Conservation (phyloP, 768 basidiomycete species). For the Lentinula detonsa region DNA sequence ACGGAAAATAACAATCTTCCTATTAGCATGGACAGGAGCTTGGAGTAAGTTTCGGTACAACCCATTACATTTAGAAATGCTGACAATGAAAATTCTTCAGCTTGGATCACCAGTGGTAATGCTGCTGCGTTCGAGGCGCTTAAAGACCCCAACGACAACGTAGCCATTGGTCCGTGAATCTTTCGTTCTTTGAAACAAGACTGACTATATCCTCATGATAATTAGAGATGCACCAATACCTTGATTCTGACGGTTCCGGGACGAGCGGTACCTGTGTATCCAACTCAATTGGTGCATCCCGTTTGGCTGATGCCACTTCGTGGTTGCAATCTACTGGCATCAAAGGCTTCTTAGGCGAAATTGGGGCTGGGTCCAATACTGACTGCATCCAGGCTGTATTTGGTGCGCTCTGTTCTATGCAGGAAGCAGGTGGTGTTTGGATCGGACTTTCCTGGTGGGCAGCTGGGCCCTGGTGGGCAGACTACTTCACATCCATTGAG, state of each 20-base stretch:
- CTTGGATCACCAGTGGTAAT: conserved; percentile 57
- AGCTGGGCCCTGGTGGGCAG: conserved; percentile 34
- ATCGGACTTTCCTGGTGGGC: conserved; percentile 39
- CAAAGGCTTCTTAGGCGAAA: conserved; percentile 62
- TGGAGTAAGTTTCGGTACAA: conserved; percentile 33
- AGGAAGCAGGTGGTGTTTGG: conserved; percentile 50
- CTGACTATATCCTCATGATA: neutral
- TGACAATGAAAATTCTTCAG: conserved; percentile 17
- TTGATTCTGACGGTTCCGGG: conserved; percentile 59
- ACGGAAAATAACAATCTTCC: conserved; percentile 16
- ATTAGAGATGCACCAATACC: conserved; percentile 68
- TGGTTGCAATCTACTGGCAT: conserved; percentile 56
- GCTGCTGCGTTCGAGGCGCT: conserved; percentile 42
- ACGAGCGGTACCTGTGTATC: conserved; percentile 50
- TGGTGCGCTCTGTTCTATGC: conserved; percentile 55
- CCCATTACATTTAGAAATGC: neutral
- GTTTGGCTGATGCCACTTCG: conserved; percentile 46
- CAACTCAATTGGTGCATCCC: conserved; percentile 52
- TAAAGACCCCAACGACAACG: conserved; percentile 56
- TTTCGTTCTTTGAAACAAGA: neutral
- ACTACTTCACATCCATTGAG: conserved; percentile 56
- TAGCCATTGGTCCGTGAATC: conserved; percentile 41
- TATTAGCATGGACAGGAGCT: conserved; percentile 51
- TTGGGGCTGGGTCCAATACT: conserved; percentile 44
- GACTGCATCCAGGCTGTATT: conserved; percentile 35